phyloP scores from a whole-genome alignment of 2,329 filamentous ascomycete genomes.

The Thielaviopsis punctulata region DNA sequence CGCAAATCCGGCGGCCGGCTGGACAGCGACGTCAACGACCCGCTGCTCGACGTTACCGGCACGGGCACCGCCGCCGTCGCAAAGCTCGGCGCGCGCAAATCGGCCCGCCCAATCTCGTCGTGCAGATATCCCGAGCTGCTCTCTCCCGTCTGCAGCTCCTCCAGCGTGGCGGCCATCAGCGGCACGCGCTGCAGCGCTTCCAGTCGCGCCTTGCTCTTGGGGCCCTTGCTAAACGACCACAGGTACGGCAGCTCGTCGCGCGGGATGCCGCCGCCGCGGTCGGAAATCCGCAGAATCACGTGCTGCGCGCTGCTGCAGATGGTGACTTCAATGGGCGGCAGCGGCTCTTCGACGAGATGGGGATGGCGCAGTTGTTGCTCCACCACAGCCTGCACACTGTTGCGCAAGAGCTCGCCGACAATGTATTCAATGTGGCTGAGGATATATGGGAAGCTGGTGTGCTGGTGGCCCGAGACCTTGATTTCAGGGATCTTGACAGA shows the following conservation, averaged over 20 bases:
- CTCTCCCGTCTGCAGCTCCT: slow-evolving; percentile 45
- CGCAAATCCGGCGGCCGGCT: slow-evolving; percentile 71
- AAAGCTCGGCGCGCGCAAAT: slow-evolving; percentile 26
- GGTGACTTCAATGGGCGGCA: slow-evolving; percentile 80
- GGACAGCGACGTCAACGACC: slow-evolving; percentile 63
- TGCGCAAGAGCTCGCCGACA: slow-evolving; percentile 81
- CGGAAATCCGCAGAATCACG: slow-evolving; percentile 89
- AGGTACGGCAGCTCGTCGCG: slow-evolving; percentile 72
- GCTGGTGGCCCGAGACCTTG: slow-evolving; percentile 64
- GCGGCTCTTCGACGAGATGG: slow-evolving; percentile 20
- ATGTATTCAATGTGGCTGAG: slow-evolving; percentile 94
- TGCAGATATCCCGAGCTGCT: slow-evolving; percentile 19
- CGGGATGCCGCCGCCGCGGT: slow-evolving; percentile 84
- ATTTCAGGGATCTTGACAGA: slow-evolving; percentile 62
- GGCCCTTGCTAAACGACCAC: slow-evolving; percentile 94
- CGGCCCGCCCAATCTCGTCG: slow-evolving; percentile 23
- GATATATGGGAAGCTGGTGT: slow-evolving; percentile 91
- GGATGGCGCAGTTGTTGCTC: slow-evolving; percentile 43
- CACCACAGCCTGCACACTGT: slow-evolving; percentile 83
- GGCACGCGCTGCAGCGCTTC: slow-evolving; percentile 76
- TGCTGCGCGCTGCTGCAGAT: slow-evolving; percentile 89
- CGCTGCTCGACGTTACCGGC: slow-evolving; percentile 21
- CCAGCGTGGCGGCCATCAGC: slow-evolving; percentile 80
- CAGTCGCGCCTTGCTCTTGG: slow-evolving; percentile 58
- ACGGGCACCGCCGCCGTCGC: slow-evolving; percentile 12